A percentile compares a stretch with the other conserved stretches of the same genome.
Evolutionary conservation across 1,139 yeast species (phyloP).

Genomic region (Geotrichum siamense): DNA sequence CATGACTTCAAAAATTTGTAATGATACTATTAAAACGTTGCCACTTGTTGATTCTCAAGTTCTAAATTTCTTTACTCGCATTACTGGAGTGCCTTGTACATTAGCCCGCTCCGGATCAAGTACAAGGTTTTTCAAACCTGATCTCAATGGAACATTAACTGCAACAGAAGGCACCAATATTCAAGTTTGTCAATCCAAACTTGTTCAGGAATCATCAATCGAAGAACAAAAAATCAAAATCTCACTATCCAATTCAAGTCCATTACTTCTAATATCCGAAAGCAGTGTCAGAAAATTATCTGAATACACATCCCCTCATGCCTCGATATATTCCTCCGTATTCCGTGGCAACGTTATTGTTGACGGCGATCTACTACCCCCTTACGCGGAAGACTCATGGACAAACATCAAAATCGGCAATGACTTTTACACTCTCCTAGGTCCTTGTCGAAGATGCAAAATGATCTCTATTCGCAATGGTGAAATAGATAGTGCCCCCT

Average conservation of each 20-base stretch:
- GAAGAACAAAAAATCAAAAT: conserved; percentile 10
- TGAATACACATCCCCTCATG: conserved; percentile 2
- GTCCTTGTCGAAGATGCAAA: conserved; percentile 38
- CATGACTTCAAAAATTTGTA: conserved; percentile 14
- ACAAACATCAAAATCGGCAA: conserved; percentile 18
- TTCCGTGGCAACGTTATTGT: conserved; percentile 39
- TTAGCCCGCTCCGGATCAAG: conserved; percentile 27
- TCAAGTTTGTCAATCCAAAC: background rate
- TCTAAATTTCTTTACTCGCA: conserved; percentile 27
- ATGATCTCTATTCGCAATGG: conserved; percentile 40
- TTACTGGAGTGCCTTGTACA: conserved; percentile 33
- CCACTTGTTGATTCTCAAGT: conserved; percentile 23
- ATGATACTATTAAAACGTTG: conserved; percentile 17
- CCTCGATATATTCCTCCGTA: conserved; percentile 21
- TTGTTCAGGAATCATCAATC: background rate
- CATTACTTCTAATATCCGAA: conserved; percentile 34
- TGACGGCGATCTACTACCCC: conserved; percentile 22
- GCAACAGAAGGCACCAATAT: conserved; percentile 4
- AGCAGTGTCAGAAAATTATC: conserved; percentile 28
- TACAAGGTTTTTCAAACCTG: conserved; percentile 19
- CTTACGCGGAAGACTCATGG: conserved; percentile 39
- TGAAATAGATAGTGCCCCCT: conserved; percentile 35
- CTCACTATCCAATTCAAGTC: conserved; percentile 36
- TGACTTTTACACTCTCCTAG: conserved; percentile 21
- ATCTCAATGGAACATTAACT: conserved; percentile 15